Evolutionary conservation across 495 filamentous ascomycete genomes (phyloP).

Genomic region (Penicillium herquei): DNA sequence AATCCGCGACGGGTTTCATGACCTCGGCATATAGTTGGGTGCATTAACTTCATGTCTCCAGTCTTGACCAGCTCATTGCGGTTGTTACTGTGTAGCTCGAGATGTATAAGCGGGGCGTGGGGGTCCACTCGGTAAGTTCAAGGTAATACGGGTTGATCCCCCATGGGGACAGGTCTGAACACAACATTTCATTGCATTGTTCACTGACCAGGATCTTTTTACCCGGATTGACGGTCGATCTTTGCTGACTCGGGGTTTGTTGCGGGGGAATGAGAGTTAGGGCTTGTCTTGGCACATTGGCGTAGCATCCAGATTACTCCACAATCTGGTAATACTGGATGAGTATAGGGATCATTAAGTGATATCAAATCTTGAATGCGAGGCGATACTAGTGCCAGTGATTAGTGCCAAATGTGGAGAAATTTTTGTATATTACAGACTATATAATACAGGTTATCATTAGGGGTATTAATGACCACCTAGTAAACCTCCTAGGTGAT

Average conservation of each 20-base stretch:
- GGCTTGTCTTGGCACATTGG: slow-evolving; percentile 4
- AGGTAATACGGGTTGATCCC: slow-evolving; percentile 1
- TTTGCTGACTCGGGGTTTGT: slow-evolving; percentile 5
- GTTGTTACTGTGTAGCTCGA: background rate
- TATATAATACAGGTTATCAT: slow-evolving; percentile 1
- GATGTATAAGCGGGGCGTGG: slow-evolving; percentile 9
- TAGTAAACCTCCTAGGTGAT: slow-evolving; percentile 17
- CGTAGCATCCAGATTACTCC: background rate
- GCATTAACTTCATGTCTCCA: background rate
- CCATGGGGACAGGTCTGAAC: background rate
- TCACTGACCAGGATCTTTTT: background rate
- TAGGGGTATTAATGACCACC: slow-evolving; percentile 14
- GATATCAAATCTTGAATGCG: too few relatives aligned
- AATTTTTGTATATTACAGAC: slow-evolving; percentile 4
- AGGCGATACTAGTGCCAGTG: too few relatives aligned
- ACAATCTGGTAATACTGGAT: too few relatives aligned
- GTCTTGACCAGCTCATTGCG: too few relatives aligned
- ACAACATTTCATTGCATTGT: background rate
- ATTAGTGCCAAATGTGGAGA: background rate
- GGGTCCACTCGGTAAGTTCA: slow-evolving; percentile 10
- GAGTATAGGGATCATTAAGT: too few relatives aligned
- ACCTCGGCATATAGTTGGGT: background rate
- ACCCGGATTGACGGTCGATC: slow-evolving; percentile 3
- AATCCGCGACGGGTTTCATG: slow-evolving; percentile 11
- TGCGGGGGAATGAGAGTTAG: slow-evolving; percentile 10